Evolutionary conservation across 2,329 filamentous ascomycete species (phyloP).

Genomic region (Colletotrichum plurivorum): DNA sequence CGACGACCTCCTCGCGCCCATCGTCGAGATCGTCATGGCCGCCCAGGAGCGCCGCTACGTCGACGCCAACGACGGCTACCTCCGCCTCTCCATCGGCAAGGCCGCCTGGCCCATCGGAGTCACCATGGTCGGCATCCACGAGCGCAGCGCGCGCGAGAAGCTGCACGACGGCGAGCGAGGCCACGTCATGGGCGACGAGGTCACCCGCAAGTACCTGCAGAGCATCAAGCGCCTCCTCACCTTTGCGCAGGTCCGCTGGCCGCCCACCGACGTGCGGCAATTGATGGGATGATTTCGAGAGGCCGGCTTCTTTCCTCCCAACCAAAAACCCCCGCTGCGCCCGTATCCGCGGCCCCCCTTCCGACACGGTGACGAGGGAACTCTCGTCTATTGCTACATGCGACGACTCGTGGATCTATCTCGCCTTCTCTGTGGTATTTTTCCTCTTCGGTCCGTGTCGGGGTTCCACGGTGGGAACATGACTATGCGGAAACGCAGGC

Average conservation of each 20-base stretch:
- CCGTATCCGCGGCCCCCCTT: no score
- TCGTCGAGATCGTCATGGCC: constrained; percentile 92
- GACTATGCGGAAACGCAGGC: constrained; percentile 1
- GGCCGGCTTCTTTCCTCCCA: neutral
- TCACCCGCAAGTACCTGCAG: constrained; percentile 94
- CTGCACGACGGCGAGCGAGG: constrained; percentile 89
- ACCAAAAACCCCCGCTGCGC: no score
- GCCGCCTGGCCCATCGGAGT: constrained; percentile 99
- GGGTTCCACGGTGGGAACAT: neutral
- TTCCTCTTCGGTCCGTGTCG: no score
- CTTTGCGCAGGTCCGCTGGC: constrained; percentile 97
- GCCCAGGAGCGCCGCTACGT: constrained; percentile 94
- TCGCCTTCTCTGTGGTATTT: no score
- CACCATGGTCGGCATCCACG: constrained; percentile 99
- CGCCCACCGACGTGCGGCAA: constrained; percentile 91
- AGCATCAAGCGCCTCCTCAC: constrained; percentile 97
- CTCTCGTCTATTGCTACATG: no score
- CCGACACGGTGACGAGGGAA: no score
- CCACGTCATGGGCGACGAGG: constrained; percentile 97
- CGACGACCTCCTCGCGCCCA: constrained; percentile 82
- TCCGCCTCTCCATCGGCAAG: constrained; percentile 93
- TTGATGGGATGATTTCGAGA: constrained; percentile 81
- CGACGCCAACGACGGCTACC: constrained; percentile 95
- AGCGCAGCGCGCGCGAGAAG: constrained; percentile 95
- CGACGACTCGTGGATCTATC: no score